phyloP scores from a whole-genome alignment of 1,284 basidiomycete genomes.

The Sporisorium iseilematis-ciliati region DNA sequence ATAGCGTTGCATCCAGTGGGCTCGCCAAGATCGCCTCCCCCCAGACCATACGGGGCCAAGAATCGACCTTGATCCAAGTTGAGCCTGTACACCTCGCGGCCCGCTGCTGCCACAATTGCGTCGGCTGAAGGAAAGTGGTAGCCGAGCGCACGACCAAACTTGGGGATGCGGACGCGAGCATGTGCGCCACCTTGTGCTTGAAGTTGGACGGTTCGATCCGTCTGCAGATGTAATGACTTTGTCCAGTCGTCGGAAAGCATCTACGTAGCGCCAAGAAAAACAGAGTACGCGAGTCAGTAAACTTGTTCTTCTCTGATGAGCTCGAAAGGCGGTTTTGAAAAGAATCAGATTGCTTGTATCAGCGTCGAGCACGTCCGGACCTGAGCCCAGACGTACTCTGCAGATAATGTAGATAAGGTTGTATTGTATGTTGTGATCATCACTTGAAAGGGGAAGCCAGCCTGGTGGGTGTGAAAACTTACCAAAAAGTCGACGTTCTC shows the following conservation, averaged over 20 bases:
- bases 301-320: background rate
- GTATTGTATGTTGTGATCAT: slow-evolving; percentile 45
- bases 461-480: slow-evolving; percentile 72
- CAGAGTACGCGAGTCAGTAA: background rate
- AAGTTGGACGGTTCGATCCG: slow-evolving; percentile 91
- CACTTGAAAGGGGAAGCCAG: slow-evolving; percentile 5
- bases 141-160: slow-evolving; percentile 88
- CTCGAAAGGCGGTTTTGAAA: background rate
- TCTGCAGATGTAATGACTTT: slow-evolving; percentile 95
- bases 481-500: slow-evolving; percentile 99
- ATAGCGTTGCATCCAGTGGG: slow-evolving; percentile 86
- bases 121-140: slow-evolving; percentile 90
- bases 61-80: slow-evolving; percentile 94
- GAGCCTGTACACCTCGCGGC: slow-evolving; percentile 89
- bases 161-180: slow-evolving; percentile 91
- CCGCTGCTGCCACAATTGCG: slow-evolving; percentile 81
- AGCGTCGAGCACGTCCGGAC: slow-evolving; percentile 32
- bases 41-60: slow-evolving; percentile 71
- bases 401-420: slow-evolving; percentile 65
- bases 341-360: slow-evolving; percentile 53
- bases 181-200: slow-evolving; percentile 95
- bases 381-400: slow-evolving; percentile 28
- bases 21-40: slow-evolving; percentile 70
- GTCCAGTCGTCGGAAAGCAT: slow-evolving; percentile 99
- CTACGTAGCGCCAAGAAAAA: slow-evolving; percentile 71